Conservation (phyloP, 2,329 filamentous ascomycete genomes). For the Achaetomium macrosporum region DNA sequence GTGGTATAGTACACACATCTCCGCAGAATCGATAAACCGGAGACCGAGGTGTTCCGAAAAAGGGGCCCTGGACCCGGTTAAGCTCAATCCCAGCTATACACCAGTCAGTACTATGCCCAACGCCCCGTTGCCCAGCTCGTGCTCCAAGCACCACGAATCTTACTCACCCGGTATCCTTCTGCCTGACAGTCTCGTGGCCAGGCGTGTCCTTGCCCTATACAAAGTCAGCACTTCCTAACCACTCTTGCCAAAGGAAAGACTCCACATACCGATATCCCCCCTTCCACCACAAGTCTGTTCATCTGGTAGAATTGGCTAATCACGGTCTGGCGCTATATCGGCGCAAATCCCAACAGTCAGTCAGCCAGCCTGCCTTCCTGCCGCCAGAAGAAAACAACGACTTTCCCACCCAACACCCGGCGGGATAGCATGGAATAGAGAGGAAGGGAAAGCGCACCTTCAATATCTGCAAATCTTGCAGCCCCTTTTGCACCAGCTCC, state of each 20-base stretch:
- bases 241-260: slow-evolving; percentile 1
- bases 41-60: neutral
- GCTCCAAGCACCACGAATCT: neutral
- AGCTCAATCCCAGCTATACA: slow-evolving; percentile 15
- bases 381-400: too few relatives aligned
- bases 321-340: slow-evolving; percentile 77
- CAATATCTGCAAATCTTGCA: slow-evolving; percentile 80
- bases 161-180: slow-evolving; percentile 75
- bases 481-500: slow-evolving; percentile 80
- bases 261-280: slow-evolving; percentile 65
- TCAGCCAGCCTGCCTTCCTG: too few relatives aligned
- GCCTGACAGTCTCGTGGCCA: slow-evolving; percentile 59
- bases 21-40: neutral
- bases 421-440: too few relatives aligned
- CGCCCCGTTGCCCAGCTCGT: neutral
- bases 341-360: neutral
- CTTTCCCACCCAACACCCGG: neutral
- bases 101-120: neutral
- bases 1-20: neutral
- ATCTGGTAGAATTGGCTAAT: slow-evolving; percentile 93
- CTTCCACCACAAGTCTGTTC: slow-evolving; percentile 87
- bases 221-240: slow-evolving; percentile 8
- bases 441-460: slow-evolving; percentile 59
- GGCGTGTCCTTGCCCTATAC: slow-evolving; percentile 64
- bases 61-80: neutral